Percentiles rank a stretch among this genome's conserved stretches.
phyloP scores from a whole-genome alignment of 495 filamentous ascomycete species.

The Hyphodiscus hymeniophilus region DNA sequence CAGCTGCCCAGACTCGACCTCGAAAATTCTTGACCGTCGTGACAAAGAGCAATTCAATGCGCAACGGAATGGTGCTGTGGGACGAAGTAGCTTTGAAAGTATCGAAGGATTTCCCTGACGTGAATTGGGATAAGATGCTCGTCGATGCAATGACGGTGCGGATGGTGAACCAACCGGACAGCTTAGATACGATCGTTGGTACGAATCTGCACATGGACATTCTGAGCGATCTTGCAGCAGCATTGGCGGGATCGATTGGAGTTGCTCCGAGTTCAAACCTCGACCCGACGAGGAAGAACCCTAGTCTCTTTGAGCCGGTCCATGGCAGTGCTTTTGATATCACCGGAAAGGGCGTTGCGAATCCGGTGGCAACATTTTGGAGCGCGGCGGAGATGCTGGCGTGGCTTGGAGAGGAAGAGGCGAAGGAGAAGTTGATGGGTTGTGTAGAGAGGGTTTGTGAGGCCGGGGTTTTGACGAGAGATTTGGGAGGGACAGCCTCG shows the following conservation, averaged over 20 bases:
- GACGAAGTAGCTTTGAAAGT: slow-evolving; percentile 42
- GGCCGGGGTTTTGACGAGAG: slow-evolving; percentile 44
- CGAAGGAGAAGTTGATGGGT: slow-evolving; percentile 45
- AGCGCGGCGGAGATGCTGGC: slow-evolving; percentile 59
- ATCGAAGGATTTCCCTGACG: slow-evolving; percentile 38
- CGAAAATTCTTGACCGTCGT: slow-evolving; percentile 46
- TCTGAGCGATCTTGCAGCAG: slow-evolving; percentile 62
- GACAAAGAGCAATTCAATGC: slow-evolving; percentile 48
- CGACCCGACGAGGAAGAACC: slow-evolving; percentile 50
- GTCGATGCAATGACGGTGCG: slow-evolving; percentile 51
- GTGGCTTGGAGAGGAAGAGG: slow-evolving; percentile 52
- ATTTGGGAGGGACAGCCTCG: slow-evolving; percentile 47
- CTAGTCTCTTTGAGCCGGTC: slow-evolving; percentile 82
- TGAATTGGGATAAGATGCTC: slow-evolving; percentile 47
- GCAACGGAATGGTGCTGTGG: slow-evolving; percentile 48
- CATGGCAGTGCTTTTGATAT: slow-evolving; percentile 67
- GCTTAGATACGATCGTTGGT: slow-evolving; percentile 48
- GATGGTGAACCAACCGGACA: slow-evolving; percentile 45
- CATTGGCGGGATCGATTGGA: slow-evolving; percentile 77
- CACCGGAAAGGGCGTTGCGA: slow-evolving; percentile 61
- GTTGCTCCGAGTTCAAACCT: slow-evolving; percentile 69
- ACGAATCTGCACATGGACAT: slow-evolving; percentile 51
- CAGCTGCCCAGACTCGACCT: slow-evolving; percentile 36
- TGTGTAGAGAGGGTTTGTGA: slow-evolving; percentile 54
- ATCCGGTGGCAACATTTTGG: slow-evolving; percentile 65